Evolutionary conservation across 2,329 filamentous ascomycete species (phyloP).

Genomic region (Penicillium verrucosum): DNA sequence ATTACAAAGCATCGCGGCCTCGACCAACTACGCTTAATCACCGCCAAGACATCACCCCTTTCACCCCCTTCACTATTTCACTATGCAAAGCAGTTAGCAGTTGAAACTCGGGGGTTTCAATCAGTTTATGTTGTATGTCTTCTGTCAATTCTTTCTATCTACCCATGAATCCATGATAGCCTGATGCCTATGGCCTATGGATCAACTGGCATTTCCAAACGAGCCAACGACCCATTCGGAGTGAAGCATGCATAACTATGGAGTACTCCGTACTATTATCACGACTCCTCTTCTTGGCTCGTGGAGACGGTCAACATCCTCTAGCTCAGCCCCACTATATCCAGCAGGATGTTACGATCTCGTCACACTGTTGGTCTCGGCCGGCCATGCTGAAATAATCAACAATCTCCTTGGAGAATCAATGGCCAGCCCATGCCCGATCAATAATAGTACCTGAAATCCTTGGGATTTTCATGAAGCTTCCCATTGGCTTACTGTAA

Average conservation of each 20-base stretch:
- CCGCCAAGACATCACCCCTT: constrained; percentile 4
- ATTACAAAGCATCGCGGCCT: constrained; percentile 18
- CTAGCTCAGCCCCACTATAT: neutral
- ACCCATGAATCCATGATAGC: neutral
- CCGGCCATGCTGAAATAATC: constrained; percentile 17
- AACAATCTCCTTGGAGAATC: constrained; percentile 7
- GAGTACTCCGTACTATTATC: too few relatives aligned
- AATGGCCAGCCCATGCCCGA: constrained; percentile 3
- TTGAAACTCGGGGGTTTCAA: neutral
- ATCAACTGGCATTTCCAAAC: neutral
- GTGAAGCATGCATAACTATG: neutral
- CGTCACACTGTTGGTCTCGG: constrained; percentile 10
- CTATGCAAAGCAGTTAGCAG: neutral
- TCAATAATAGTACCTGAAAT: neutral
- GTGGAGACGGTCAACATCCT: neutral
- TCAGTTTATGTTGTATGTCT: too few relatives aligned
- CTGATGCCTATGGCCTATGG: neutral
- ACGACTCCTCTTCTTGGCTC: neutral
- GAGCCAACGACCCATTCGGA: neutral
- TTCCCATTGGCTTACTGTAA: constrained; percentile 7
- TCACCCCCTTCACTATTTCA: neutral
- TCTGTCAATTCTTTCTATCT: neutral
- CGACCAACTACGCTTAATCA: constrained; percentile 11
- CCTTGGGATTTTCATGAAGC: neutral
- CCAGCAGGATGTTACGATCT: neutral